A percentile compares a stretch with the other conserved stretches of the same genome.
These are phyloP conservation scores for Telopea speciosissima DNA, from an alignment of 177 flowering plant species.

Conservation along the genomic window DNA sequence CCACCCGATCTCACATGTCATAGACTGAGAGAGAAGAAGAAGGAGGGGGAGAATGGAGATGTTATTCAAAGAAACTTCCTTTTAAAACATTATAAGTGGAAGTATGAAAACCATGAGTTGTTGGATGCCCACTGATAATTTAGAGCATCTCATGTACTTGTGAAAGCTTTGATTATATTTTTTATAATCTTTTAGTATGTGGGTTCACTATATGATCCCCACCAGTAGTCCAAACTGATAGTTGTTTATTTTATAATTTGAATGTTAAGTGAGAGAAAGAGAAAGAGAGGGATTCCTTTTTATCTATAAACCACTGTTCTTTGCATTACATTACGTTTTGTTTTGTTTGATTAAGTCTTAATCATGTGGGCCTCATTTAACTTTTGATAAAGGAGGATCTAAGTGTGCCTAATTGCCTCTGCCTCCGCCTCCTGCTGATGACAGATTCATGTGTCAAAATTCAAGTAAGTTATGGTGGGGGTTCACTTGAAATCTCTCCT, in stretches of 20 bases:
- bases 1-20: no score
- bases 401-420: neutral
- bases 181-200: neutral
- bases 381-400: neutral
- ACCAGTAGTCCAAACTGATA: neutral
- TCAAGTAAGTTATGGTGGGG: neutral
- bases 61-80: conserved; percentile 7
- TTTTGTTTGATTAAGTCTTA: conserved; percentile 5
- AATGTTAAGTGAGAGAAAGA: no score
- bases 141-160: conserved; percentile 18
- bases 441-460: neutral
- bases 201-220: neutral
- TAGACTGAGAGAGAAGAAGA: neutral
- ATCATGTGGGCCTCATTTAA: conserved; percentile 5
- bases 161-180: neutral
- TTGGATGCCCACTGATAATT: conserved; percentile 17
- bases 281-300: neutral
- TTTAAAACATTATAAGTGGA: conserved; percentile 22
- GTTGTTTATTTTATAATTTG: no score
- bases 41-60: neutral
- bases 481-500: neutral
- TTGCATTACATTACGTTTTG: neutral
- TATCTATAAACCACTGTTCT: neutral
- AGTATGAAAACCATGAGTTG: conserved; percentile 10
- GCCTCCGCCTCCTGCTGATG: neutral